A percentile compares a stretch with the other conserved stretches of the same genome.
Evolutionary conservation across 176 grass and related monocot species (phyloP).

Genomic region (Phoenix dactylifera): DNA sequence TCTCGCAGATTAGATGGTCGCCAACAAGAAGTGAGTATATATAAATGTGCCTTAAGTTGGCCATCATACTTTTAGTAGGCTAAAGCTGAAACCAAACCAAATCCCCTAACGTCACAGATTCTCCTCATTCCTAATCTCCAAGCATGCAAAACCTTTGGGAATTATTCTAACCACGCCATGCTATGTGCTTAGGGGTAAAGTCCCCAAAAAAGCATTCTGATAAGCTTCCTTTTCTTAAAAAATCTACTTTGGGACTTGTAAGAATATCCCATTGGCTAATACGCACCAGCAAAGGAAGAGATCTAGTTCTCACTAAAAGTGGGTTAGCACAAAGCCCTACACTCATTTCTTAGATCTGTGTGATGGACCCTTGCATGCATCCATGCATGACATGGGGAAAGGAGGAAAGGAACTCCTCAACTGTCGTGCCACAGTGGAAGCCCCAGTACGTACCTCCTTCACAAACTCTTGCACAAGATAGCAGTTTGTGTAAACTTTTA

Average conservation of each 20-base stretch:
- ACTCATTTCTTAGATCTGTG: not conserved
- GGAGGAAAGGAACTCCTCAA: not conserved
- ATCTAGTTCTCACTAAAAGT: not conserved
- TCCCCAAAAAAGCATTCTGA: not conserved
- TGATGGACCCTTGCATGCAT: not conserved
- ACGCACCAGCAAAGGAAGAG: not conserved
- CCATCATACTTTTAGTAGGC: not conserved
- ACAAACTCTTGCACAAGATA: not conserved
- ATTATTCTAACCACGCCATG: not conserved
- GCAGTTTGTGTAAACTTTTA: not conserved
- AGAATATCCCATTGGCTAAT: not conserved
- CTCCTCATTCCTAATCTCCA: not conserved
- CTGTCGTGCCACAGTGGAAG: not conserved
- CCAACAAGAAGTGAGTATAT: not conserved
- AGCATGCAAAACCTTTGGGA: too few species aligned
- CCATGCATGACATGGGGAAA: not conserved
- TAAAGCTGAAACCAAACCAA: not conserved
- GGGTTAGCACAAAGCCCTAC: not conserved
- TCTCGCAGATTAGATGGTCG: too few species aligned
- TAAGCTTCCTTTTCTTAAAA: not conserved
- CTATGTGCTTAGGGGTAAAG: not conserved
- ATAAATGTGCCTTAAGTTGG: not conserved
- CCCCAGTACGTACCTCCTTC: not conserved
- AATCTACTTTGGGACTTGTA: slow-evolving; percentile 1
- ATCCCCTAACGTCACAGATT: not conserved